Evolutionary conservation across 306 rosid genomes (phyloP), one percentile per base, ranked within the genome.

Genomic region (Echinosophora koreensis): DNA sequence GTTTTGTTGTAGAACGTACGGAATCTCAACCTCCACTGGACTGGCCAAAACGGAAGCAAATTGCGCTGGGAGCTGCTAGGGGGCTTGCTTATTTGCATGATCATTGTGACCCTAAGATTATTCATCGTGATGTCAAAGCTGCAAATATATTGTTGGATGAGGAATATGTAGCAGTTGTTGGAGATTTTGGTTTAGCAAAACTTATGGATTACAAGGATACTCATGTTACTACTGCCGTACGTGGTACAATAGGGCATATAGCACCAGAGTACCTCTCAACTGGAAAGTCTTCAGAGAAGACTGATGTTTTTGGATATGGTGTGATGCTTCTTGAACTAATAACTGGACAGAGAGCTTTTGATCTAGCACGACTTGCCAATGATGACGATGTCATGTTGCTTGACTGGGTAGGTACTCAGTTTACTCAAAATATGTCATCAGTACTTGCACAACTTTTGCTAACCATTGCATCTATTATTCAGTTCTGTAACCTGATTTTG

Each of bases 241-340:
- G 97, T 9, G 98, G 97, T 77, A 95, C 97, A 8, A 82, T 90
- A 80, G 98, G 98, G 66, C 97, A 92, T 79, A 95, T 95, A 59
- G 97, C 97, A 52, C 98, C 98, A 3, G 98, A 95, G 83, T 95
- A 89, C 77, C 89, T 92, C 60, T 92, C 98, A 70, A 95, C 97
- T 41, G 97, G 98, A 79, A 92, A 92, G 73, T 89, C 92, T 74
- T 92, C 97, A 6, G 98, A 95, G 80, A 95, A 95, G 84, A 92
- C 97, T 35, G 98, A 92, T 65, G 97, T 92, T 82, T 95, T 95
- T 78, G 98, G 97, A 71, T 95, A 92, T 32, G 99, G 99, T n/a
- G 97, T 89, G 80, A 95, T 88, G 96, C 97, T 95, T 87, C 97
- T 95, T 69, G 99, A 95, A 82, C 88, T 95, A 67, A 89, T 92